Evolutionary conservation across 169 alveolate genomes (phyloP).

Genomic region (Babesia bigemina): DNA sequence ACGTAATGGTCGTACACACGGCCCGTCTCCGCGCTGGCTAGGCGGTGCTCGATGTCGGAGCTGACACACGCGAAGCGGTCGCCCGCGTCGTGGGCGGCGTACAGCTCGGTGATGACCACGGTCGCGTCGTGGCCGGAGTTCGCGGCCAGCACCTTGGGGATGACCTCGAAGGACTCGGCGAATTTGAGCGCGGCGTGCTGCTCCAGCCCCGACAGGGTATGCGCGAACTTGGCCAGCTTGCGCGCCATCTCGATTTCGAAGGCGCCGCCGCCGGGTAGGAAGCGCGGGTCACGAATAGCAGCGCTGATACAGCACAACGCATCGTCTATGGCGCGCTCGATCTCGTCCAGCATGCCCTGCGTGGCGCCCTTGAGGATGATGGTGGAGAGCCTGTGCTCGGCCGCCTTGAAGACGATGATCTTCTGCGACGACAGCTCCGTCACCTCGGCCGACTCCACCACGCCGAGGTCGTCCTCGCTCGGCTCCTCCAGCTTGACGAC

Average conservation of each 20-base stretch:
- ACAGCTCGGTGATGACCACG: conserved; percentile 79
- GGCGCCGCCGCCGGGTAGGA: conserved; percentile 97
- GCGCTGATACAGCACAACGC: conserved; percentile 78
- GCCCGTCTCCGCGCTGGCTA: conserved; percentile 62
- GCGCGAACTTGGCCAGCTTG: conserved; percentile 85
- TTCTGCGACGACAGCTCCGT: conserved; percentile 93
- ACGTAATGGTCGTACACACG: conserved; percentile 90
- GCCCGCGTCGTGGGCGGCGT: conserved; percentile 80
- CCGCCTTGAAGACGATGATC: conserved; percentile 78
- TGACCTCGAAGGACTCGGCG: conserved; percentile 95
- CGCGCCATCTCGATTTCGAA: conserved; percentile 91
- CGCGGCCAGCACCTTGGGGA: conserved; percentile 96
- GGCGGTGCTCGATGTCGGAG: conserved; percentile 62
- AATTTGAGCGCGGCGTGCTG: conserved; percentile 96
- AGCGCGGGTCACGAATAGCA: conserved; percentile 85
- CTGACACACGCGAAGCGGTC: conserved; percentile 75
- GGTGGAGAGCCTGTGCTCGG: conserved; percentile 84
- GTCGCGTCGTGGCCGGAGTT: conserved; percentile 93
- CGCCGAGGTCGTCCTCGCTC: conserved; percentile 95
- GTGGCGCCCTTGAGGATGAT: conserved; percentile 97
- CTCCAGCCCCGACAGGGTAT: conserved; percentile 88
- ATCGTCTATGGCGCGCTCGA: conserved; percentile 97
- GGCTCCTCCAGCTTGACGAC: conserved; percentile 92
- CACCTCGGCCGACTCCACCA: conserved; percentile 88
- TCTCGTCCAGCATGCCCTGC: conserved; percentile 95